These are phyloP conservation scores for Solanum pennellii DNA, from an alignment of 257 asterid genomes.

Conservation along the genomic window DNA sequence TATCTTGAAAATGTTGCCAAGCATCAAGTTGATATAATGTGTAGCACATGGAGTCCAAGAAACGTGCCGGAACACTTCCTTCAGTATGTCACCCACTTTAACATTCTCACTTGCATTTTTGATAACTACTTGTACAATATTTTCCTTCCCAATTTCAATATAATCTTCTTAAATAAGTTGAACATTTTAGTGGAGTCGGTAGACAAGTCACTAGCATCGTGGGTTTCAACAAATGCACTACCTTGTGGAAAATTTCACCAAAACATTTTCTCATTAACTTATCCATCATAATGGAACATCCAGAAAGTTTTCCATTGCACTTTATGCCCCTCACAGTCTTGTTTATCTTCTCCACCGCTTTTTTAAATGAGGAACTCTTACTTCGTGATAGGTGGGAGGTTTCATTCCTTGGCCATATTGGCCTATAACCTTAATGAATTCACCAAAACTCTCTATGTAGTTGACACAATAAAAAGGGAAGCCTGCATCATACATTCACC, in stretches of 20 bases:
- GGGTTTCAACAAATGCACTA: not conserved
- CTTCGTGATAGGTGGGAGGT: not conserved
- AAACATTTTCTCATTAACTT: not conserved
- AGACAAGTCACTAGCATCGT: not conserved
- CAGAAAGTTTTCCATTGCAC: not conserved
- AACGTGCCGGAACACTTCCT: not conserved
- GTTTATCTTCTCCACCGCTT: not conserved
- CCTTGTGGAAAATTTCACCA: not conserved
- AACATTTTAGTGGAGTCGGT: not conserved
- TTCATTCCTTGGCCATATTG: not conserved
- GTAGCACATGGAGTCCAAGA: not conserved
- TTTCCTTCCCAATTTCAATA: not conserved
- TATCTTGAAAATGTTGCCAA: not conserved
- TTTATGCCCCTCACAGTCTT: not conserved
- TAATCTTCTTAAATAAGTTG: not conserved
- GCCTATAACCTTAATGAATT: not conserved
- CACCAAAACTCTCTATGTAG: not conserved
- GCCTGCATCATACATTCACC: not conserved
- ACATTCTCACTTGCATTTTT: not conserved
- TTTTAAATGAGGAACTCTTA: constrained; percentile 4
- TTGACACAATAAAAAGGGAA: not conserved
- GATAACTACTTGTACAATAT: not conserved
- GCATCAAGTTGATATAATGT: not conserved
- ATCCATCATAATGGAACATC: not conserved
- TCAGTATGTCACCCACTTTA: not conserved